Evolutionary conservation across 2,329 filamentous ascomycete species (phyloP).

Genomic region (Microdochium nivale): DNA sequence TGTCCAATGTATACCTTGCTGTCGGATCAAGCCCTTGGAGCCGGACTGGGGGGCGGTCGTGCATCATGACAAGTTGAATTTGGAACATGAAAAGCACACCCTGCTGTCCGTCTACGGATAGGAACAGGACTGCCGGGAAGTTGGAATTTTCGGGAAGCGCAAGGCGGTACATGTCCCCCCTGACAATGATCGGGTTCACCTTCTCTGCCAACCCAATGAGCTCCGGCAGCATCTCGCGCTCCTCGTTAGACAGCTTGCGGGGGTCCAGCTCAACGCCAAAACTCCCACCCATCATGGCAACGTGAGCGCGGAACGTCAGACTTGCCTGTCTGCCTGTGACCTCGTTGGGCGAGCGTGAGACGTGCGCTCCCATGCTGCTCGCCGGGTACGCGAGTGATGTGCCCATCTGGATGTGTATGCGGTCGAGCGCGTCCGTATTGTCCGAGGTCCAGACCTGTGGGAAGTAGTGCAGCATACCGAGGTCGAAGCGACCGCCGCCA

Average conservation of each 20-base stretch:
- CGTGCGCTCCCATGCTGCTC: conserved; percentile 57
- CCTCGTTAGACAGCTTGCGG: conserved; percentile 35
- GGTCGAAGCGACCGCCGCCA: conserved; percentile 55
- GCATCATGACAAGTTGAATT: conserved; percentile 40
- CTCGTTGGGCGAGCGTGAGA: conserved; percentile 52
- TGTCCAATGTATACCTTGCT: conserved; percentile 44
- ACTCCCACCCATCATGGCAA: conserved; percentile 60
- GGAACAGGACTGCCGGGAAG: conserved; percentile 53
- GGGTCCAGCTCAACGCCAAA: conserved; percentile 59
- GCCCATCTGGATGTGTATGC: conserved; percentile 56
- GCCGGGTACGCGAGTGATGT: conserved; percentile 55
- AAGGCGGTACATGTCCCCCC: conserved; percentile 51
- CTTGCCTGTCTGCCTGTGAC: conserved; percentile 46
- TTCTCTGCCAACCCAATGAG: conserved; percentile 45
- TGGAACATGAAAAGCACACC: conserved; percentile 55
- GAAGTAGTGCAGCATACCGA: conserved; percentile 56
- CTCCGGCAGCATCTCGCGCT: conserved; percentile 41
- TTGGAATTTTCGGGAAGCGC: conserved; percentile 49
- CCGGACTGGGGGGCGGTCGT: conserved; percentile 41
- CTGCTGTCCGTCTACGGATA: conserved; percentile 38
- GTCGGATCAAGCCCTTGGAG: conserved; percentile 47
- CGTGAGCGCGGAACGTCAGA: conserved; percentile 52
- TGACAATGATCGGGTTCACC: conserved; percentile 50
- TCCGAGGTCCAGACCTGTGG: conserved; percentile 59
- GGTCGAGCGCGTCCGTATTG: conserved; percentile 53